A percentile compares a stretch with the other conserved stretches of the same genome.
Evolutionary conservation across 805 yeast genomes (phyloP).

Genomic region (Kluyveromyces aestuarii): DNA sequence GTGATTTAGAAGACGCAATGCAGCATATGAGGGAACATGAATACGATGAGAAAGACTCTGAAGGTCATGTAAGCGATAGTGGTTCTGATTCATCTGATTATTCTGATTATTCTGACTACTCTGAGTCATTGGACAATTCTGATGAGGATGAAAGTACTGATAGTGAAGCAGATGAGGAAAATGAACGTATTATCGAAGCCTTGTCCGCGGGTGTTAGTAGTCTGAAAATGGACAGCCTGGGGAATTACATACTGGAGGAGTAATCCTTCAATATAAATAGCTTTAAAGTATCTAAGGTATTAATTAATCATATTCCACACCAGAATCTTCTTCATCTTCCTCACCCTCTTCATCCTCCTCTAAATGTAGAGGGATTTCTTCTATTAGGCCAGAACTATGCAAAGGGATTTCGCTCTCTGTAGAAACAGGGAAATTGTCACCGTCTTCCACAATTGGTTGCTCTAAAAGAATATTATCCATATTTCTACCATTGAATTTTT

Average conservation of each 20-base stretch:
- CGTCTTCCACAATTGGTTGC: neutral
- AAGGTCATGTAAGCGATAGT: conserved; percentile 53
- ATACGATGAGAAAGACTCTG: conserved; percentile 33
- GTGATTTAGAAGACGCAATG: conserved; percentile 72
- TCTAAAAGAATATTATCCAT: neutral
- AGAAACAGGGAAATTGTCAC: neutral
- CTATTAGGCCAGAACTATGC: conserved; percentile 4
- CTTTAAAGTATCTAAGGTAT: conserved; percentile 3
- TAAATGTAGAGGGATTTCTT: conserved; percentile 21
- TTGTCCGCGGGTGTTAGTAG: conserved; percentile 51
- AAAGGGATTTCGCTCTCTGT: neutral
- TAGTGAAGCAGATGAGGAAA: conserved; percentile 36
- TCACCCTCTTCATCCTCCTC: conserved; percentile 25
- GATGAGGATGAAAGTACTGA: conserved; percentile 23
- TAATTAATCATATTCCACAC: conserved; percentile 28
- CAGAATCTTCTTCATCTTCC: conserved; percentile 31
- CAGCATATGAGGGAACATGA: conserved; percentile 47
- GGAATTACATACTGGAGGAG: conserved; percentile 64
- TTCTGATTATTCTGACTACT: conserved; percentile 17
- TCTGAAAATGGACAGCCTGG: conserved; percentile 74
- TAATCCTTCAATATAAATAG: conserved; percentile 6
- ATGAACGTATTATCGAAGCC: conserved; percentile 61
- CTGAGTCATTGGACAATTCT: conserved; percentile 25
- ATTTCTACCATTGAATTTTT: too few species aligned
- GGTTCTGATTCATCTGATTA: conserved; percentile 22